phyloP scores from a whole-genome alignment of 441 rosid species.

The Populus tomentosa region DNA sequence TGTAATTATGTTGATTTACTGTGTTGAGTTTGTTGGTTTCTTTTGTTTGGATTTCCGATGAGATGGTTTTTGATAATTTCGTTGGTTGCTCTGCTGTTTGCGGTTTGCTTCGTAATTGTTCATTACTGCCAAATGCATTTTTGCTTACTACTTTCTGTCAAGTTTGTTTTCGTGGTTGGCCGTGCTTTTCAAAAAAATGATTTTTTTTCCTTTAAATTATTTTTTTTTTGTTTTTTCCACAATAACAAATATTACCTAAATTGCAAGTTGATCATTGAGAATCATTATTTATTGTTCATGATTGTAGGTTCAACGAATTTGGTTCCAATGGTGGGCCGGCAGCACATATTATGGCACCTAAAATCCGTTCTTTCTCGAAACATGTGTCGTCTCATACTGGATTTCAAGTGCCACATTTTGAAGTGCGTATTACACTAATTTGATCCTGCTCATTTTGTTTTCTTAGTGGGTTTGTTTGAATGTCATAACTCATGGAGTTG shows the following conservation, averaged over 20 bases:
- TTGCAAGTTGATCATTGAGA: not conserved
- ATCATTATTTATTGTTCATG: not conserved
- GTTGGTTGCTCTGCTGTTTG: not conserved
- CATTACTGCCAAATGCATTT: not conserved
- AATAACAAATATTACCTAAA: too few relatives aligned
- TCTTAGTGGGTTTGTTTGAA: not conserved
- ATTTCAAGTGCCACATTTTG: constrained; percentile 46
- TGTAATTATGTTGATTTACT: not conserved
- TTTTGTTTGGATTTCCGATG: not conserved
- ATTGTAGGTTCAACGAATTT: constrained; percentile 54
- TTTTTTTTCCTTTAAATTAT: too few relatives aligned
- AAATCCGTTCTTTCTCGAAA: constrained; percentile 35
- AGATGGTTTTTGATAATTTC: not conserved
- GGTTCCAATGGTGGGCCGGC: constrained; percentile 65
- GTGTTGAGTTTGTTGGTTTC: not conserved
- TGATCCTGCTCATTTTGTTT: not conserved
- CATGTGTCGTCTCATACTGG: constrained; percentile 50
- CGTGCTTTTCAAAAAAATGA: too few relatives aligned
- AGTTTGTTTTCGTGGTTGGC: too few relatives aligned
- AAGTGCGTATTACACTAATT: constrained; percentile 27
- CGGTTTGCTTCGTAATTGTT: not conserved
- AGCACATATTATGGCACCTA: constrained; percentile 46
- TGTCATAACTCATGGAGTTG: not conserved
- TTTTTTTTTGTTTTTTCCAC: too few relatives aligned
- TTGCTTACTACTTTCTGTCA: too few relatives aligned